Evolutionary conservation across 441 rosid genomes (phyloP).

Genomic region (Euphorbia celastroides): DNA sequence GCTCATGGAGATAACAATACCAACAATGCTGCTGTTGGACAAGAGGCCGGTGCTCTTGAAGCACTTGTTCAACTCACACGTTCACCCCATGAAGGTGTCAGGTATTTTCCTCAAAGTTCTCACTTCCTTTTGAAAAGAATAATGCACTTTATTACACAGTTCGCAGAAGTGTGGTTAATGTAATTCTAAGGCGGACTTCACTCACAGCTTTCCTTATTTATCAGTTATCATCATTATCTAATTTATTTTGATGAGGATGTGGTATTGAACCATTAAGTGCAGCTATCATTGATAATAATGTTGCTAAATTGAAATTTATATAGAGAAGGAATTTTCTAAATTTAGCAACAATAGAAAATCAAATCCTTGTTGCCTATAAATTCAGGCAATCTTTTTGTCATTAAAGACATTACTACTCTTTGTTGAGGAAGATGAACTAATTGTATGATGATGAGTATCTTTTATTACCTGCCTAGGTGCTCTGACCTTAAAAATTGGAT

Average conservation of each 20-base stretch:
- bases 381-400: background rate
- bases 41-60: constrained; percentile 92
- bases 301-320: background rate
- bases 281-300: background rate
- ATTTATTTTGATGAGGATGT: background rate
- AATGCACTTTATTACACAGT: background rate
- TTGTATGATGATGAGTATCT: background rate
- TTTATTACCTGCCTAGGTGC: background rate
- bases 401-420: no score
- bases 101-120: constrained; percentile 31
- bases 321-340: background rate
- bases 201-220: background rate
- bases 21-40: constrained; percentile 93
- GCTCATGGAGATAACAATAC: constrained; percentile 98
- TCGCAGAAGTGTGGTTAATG: background rate
- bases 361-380: background rate
- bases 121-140: background rate
- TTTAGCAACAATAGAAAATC: background rate
- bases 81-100: constrained; percentile 93
- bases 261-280: background rate
- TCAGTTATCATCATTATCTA: background rate
- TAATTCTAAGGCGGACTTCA: background rate
- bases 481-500: background rate
- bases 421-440: background rate
- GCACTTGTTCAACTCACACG: constrained; percentile 86